Conservation (phyloP, 164 flowering plant species). For the Piper longum region DNA sequence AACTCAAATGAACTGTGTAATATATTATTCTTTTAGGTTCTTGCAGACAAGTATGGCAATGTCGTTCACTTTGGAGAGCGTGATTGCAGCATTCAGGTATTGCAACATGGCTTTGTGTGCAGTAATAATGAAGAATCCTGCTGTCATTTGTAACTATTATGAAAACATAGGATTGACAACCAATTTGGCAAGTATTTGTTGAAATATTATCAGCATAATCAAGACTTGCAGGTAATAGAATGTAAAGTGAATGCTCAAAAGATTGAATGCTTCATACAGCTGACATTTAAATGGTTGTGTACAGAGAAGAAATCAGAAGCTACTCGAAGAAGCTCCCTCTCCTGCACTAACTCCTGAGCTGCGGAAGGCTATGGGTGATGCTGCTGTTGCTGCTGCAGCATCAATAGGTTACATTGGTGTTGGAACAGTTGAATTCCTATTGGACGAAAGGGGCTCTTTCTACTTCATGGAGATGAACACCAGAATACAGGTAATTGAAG, state of each 20-base stretch:
- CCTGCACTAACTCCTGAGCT: slow-evolving; percentile 90
- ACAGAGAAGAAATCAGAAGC: slow-evolving; percentile 92
- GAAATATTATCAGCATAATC: background rate
- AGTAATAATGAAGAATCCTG: background rate
- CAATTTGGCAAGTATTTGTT: background rate
- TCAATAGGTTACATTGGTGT: slow-evolving; percentile 98
- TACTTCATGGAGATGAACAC: slow-evolving; percentile 99
- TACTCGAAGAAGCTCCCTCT: slow-evolving; percentile 97
- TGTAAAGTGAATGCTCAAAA: background rate
- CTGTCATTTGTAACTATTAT: background rate
- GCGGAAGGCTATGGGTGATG: slow-evolving; percentile 99
- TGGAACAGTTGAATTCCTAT: slow-evolving; percentile 88
- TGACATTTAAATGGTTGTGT: background rate
- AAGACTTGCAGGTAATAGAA: background rate
- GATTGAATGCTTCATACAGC: background rate
- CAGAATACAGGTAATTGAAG: slow-evolving; percentile 74
- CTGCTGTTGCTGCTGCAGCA: slow-evolving; percentile 97
- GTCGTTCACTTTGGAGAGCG: slow-evolving; percentile 99
- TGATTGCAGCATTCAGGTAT: slow-evolving; percentile 99
- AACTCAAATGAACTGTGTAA: background rate
- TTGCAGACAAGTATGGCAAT: slow-evolving; percentile 85
- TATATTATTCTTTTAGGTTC: slow-evolving; percentile 41
- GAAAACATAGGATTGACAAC: background rate
- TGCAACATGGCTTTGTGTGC: background rate
- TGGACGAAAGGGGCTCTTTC: slow-evolving; percentile 96